phyloP scores from a whole-genome alignment of 2,329 filamentous ascomycete species.

The Xylaria sp. region DNA sequence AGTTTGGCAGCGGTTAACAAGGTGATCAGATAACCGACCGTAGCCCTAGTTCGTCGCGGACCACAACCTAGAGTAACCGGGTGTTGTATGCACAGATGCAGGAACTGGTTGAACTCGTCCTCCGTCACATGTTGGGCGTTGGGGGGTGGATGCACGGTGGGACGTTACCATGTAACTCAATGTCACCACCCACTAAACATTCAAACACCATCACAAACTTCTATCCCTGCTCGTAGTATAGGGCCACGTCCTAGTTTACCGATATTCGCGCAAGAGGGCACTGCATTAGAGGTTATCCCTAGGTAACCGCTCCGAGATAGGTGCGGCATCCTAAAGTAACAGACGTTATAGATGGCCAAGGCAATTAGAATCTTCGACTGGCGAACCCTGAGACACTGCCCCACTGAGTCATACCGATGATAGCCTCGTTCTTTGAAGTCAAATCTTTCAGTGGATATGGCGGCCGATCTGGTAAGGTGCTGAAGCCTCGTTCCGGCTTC shows the following conservation, averaged over 20 bases:
- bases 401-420: constrained; percentile 36
- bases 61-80: constrained; percentile 1
- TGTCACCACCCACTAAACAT: constrained; percentile 18
- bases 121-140: constrained; percentile 27
- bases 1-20: constrained; percentile 16
- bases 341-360: constrained; percentile 21
- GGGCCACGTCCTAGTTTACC: constrained; percentile 5
- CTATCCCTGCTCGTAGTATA: constrained; percentile 11
- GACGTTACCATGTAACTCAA: constrained; percentile 11
- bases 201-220: constrained; percentile 15
- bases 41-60: constrained; percentile 15
- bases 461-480: neutral
- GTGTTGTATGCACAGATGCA: constrained; percentile 24
- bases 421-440: constrained; percentile 35
- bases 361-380: constrained; percentile 26
- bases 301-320: constrained; percentile 19
- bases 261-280: constrained; percentile 11
- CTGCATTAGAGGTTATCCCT: constrained; percentile 11
- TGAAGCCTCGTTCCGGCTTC: constrained; percentile 7
- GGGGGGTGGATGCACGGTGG: constrained; percentile 4
- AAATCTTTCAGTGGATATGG: neutral
- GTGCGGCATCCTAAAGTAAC: constrained; percentile 6
- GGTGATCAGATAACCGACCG: constrained; percentile 23
- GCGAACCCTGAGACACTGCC: constrained; percentile 32
- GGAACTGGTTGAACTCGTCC: constrained; percentile 22